Conservation (phyloP, 169 alveolate genomes). For the Plasmodium sp. region DNA sequence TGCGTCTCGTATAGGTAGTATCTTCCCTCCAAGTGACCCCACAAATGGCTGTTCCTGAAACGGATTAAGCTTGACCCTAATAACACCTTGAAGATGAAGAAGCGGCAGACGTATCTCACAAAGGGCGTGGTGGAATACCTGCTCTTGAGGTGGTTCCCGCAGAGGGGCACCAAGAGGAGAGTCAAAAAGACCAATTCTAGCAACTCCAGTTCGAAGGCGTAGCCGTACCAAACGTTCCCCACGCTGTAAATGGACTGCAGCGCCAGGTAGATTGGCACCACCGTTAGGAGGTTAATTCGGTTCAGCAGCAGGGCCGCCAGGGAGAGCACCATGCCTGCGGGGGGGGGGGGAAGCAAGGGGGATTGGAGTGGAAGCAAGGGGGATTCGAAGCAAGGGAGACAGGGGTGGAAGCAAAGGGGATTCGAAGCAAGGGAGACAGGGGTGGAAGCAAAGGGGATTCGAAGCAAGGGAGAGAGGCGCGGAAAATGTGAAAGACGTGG, state of each 20-base stretch:
- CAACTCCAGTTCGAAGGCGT: constrained; percentile 30
- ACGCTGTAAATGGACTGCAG: constrained; percentile 42
- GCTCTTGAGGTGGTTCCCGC: neutral
- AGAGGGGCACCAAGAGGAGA: constrained; percentile 20
- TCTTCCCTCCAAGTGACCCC: constrained; percentile 46
- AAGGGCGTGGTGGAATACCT: constrained; percentile 9
- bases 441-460: neutral
- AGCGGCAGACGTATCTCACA: constrained; percentile 6
- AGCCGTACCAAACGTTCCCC: constrained; percentile 46
- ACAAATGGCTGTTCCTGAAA: constrained; percentile 19
- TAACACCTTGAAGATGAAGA: constrained; percentile 48
- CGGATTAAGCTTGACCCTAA: constrained; percentile 42
- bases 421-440: too few species aligned
- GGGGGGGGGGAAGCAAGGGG: neutral
- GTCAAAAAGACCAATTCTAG: constrained; percentile 19
- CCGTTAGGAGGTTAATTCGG: neutral
- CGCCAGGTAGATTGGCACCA: constrained; percentile 14
- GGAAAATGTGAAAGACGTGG: too few species aligned
- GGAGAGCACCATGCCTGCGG: constrained; percentile 5
- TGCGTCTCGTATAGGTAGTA: constrained; percentile 55
- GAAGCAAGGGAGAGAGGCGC: too few species aligned
- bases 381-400: neutral
- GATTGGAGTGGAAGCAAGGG: too few species aligned
- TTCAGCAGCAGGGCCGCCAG: neutral
- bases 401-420: too few species aligned